A percentile compares a stretch with the other conserved stretches of the same genome.
Evolutionary conservation across 2,329 filamentous ascomycete genomes (phyloP).

Genomic region (Aspergillus transmontanensis): DNA sequence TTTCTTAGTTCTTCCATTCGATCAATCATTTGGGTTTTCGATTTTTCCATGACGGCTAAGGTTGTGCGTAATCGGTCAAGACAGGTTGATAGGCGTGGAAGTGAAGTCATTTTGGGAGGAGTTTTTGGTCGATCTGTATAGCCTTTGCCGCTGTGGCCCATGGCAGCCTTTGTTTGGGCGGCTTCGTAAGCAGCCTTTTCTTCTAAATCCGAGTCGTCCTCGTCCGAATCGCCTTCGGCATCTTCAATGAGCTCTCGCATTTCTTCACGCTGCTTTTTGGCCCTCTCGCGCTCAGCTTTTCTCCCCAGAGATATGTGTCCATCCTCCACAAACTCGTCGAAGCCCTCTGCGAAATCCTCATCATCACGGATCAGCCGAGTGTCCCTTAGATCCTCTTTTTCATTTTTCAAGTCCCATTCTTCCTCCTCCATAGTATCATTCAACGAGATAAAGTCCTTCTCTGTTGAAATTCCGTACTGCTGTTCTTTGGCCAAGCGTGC

Average conservation of each 20-base stretch:
- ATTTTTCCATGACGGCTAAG: conserved; percentile 64
- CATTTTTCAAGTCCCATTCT: conserved; percentile 51
- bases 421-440: conserved; percentile 43
- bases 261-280: conserved; percentile 67
- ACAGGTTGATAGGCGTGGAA: conserved; percentile 72
- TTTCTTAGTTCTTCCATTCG: conserved; percentile 67
- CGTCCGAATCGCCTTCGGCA: conserved; percentile 68
- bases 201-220: conserved; percentile 65
- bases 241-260: conserved; percentile 83
- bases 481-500: conserved; percentile 76
- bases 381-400: conserved; percentile 67
- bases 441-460: conserved; percentile 56
- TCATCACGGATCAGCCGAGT: conserved; percentile 80
- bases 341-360: conserved; percentile 90
- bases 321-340: conserved; percentile 88
- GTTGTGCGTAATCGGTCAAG: conserved; percentile 65
- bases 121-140: conserved; percentile 52
- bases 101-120: conserved; percentile 73
- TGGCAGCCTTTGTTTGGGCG: conserved; percentile 82
- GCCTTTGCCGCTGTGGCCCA: conserved; percentile 55
- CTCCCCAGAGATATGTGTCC: conserved; percentile 76
- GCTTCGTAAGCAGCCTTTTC: conserved; percentile 80
- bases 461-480: conserved; percentile 54
- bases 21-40: conserved; percentile 61
- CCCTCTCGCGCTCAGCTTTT: conserved; percentile 73